Evolutionary conservation across 768 basidiomycete species (phyloP), one percentile per base, ranked within the genome.

Genomic region (Collybia mongolica): DNA sequence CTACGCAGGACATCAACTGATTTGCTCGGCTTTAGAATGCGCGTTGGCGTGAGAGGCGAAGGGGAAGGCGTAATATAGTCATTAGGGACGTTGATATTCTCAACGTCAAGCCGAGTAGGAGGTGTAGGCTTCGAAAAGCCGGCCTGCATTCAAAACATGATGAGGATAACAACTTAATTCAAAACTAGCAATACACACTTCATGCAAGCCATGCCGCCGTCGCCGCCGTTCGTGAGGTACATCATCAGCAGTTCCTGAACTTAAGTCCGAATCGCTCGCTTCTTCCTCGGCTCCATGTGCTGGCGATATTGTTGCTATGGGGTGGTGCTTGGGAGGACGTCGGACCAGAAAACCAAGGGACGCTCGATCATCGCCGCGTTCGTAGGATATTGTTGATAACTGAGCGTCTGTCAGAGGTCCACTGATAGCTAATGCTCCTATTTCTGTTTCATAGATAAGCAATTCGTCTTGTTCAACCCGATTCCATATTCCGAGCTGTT

Each of bases 391-490:
- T 12, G 39, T 40, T 19, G 56, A 50, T 14, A 60, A 29, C 5
- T 43, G 47, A 24, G 49, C 39, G 40, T 60, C 54, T 5, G 20
- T 52, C 29, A 60, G 29, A 46, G 59, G 54, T 19, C 46, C 39
- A 14, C 59, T 56, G 20, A 54, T 57, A 7, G 54, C 54, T 6
- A 57, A 48, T 17, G 56, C 54, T 19, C 59, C 59, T 35, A 60
- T 57, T 42, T 60, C 56, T 5, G 59, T 55, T 44, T 60, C 59
- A 20, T 51, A 60, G 20, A 60, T 55, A n/a, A 57, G 54, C 7
- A 56, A 44, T 12, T 45, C 45, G 12, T 42, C 43, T 43, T 55
- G 54, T 2, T 60, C 56, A 39, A 53, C 52, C 7, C 17, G 28
- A 23, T 53, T 52, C 43, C 44, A 45, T 18, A 60, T 54, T 29